Conservation (phyloP, 257 asterid species). For the Ehretia macrophylla region DNA sequence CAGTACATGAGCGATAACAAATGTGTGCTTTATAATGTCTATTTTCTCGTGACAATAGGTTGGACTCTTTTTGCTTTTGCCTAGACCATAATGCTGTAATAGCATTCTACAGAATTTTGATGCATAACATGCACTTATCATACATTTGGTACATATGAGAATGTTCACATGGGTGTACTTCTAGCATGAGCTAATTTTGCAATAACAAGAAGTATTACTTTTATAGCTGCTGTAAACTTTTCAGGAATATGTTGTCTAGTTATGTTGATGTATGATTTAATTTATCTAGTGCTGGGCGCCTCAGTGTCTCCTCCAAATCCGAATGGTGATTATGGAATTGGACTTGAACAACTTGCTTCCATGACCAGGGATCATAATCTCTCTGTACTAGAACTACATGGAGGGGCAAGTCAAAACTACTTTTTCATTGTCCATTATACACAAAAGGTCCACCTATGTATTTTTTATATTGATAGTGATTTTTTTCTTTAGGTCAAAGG, state of each 20-base stretch:
- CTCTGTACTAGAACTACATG: conserved; percentile 68
- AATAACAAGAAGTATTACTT: too few species aligned
- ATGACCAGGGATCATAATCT: conserved; percentile 67
- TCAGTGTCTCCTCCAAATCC: conserved; percentile 58
- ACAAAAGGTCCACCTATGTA: background rate
- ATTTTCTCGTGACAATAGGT: too few species aligned
- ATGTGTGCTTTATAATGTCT: too few species aligned
- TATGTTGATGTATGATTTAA: conserved; percentile 17
- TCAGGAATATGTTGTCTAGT: background rate
- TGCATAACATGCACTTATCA: too few species aligned
- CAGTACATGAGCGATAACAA: too few species aligned
- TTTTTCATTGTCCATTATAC: background rate
- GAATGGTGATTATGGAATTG: conserved; percentile 59
- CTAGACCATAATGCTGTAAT: too few species aligned
- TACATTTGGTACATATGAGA: too few species aligned
- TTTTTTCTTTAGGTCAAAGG: conserved; percentile 57
- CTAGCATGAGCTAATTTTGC: too few species aligned
- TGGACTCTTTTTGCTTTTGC: too few species aligned
- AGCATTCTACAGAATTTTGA: too few species aligned
- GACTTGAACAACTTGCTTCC: conserved; percentile 69
- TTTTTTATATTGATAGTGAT: conserved; percentile 2
- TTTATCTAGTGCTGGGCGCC: conserved; percentile 57
- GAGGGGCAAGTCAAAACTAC: conserved; percentile 60
- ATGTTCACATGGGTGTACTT: too few species aligned
- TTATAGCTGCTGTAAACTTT: too few species aligned